Conservation (phyloP, 495 filamentous ascomycete genomes). For the Extremus antarcticus region DNA sequence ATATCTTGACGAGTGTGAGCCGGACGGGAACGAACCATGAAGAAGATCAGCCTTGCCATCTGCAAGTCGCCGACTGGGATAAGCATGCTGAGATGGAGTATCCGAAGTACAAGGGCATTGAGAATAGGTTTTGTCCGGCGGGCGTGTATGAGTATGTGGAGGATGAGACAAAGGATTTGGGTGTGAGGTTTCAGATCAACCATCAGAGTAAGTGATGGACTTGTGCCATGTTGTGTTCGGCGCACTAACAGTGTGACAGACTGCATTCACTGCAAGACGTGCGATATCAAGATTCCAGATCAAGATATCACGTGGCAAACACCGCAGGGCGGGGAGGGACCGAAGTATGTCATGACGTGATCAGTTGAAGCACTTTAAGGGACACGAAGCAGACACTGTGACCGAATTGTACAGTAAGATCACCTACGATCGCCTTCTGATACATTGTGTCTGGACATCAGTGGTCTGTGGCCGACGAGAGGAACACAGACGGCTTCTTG, state of each 20-base stretch:
- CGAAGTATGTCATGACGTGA: constrained; percentile 90
- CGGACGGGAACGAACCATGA: constrained; percentile 97
- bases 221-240: no score
- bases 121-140: constrained; percentile 98
- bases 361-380: neutral
- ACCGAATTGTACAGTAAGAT: no score
- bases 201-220: constrained; percentile 62
- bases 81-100: constrained; percentile 71
- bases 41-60: constrained; percentile 93
- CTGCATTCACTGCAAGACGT: constrained; percentile 99
- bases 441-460: no score
- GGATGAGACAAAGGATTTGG: constrained; percentile 67
- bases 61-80: constrained; percentile 92
- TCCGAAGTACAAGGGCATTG: constrained; percentile 81
- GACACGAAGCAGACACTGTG: no score
- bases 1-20: constrained; percentile 87
- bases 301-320: constrained; percentile 85
- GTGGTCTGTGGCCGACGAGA: no score
- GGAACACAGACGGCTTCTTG: no score
- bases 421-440: no score
- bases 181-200: constrained; percentile 95
- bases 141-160: constrained; percentile 98
- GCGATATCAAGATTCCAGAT: constrained; percentile 92
- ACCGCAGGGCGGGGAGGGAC: constrained; percentile 90
- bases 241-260: no score